phyloP scores from a whole-genome alignment of 371 early-diverging fungal genomes.

The Mucor indicus region DNA sequence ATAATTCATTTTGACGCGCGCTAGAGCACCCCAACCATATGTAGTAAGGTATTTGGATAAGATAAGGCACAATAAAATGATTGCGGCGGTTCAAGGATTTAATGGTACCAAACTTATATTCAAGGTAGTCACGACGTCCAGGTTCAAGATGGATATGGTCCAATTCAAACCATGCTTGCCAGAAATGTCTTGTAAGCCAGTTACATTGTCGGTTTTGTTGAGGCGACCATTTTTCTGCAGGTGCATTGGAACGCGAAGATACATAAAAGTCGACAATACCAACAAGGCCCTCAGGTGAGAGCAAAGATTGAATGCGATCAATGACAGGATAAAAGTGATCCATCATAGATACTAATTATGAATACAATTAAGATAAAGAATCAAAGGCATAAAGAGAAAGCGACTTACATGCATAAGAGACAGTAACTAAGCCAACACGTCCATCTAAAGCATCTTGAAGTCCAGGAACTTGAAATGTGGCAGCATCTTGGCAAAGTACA shows the following conservation, averaged over 20 bases:
- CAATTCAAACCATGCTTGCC: constrained; percentile 75
- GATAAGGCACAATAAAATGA: constrained; percentile 68
- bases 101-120: constrained; percentile 77
- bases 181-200: constrained; percentile 82
- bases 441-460: constrained; percentile 49
- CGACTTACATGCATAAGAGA: constrained; percentile 75
- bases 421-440: constrained; percentile 71
- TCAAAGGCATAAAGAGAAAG: neutral
- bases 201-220: constrained; percentile 57
- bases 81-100: constrained; percentile 74
- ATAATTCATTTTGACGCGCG: constrained; percentile 33
- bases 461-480: constrained; percentile 62
- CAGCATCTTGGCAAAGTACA: constrained; percentile 81
- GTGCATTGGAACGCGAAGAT: constrained; percentile 55
- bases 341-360: constrained; percentile 74
- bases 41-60: constrained; percentile 84
- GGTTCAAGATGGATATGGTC: constrained; percentile 81
- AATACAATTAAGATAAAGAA: neutral
- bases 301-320: constrained; percentile 61
- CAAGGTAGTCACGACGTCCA: constrained; percentile 81
- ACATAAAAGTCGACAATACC: constrained; percentile 83
- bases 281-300: constrained; percentile 69
- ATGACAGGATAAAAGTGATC: constrained; percentile 70
- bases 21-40: constrained; percentile 70
- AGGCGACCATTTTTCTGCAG: constrained; percentile 55